These are phyloP conservation scores for Xylaria arbuscula DNA, from an alignment of 2,329 filamentous ascomycete species.

Conservation along the genomic window DNA sequence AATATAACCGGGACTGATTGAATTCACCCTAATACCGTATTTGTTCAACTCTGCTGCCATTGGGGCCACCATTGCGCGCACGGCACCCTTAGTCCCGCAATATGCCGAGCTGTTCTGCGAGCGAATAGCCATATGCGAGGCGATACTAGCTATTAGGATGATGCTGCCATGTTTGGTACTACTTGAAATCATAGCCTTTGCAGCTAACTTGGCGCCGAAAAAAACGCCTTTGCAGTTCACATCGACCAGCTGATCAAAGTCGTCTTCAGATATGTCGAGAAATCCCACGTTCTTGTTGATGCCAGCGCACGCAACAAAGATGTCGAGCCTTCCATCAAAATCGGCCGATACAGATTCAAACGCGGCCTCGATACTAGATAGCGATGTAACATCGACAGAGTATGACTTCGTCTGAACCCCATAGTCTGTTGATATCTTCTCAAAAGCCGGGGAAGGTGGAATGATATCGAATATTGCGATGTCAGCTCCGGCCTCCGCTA, in stretches of 20 bases:
- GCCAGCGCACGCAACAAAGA: conserved; percentile 53
- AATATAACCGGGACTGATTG: conserved; percentile 56
- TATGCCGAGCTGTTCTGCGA: conserved; percentile 61
- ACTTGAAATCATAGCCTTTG: conserved; percentile 62
- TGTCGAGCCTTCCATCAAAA: conserved; percentile 34
- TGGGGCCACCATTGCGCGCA: conserved; percentile 58
- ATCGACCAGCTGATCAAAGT: conserved; percentile 54
- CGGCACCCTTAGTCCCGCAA: conserved; percentile 60
- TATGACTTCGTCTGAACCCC: conserved; percentile 57
- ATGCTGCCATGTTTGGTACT: conserved; percentile 63
- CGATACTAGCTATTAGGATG: conserved; percentile 65
- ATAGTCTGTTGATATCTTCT: conserved; percentile 55
- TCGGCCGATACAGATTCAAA: conserved; percentile 44
- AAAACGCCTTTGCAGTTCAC: conserved; percentile 60
- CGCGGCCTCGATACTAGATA: conserved; percentile 45
- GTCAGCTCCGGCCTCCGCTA: conserved; percentile 60
- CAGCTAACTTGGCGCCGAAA: conserved; percentile 60
- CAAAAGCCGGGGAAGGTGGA: conserved; percentile 52
- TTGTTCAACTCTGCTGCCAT: conserved; percentile 58
- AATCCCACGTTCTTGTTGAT: conserved; percentile 58
- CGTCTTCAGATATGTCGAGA: conserved; percentile 57
- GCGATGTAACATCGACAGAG: conserved; percentile 54
- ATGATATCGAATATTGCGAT: conserved; percentile 61
- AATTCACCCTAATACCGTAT: conserved; percentile 56
- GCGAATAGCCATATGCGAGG: conserved; percentile 62